These are phyloP conservation scores for Mimosa pudica DNA, from an alignment of 306 rosid genomes.

Conservation along the genomic window DNA sequence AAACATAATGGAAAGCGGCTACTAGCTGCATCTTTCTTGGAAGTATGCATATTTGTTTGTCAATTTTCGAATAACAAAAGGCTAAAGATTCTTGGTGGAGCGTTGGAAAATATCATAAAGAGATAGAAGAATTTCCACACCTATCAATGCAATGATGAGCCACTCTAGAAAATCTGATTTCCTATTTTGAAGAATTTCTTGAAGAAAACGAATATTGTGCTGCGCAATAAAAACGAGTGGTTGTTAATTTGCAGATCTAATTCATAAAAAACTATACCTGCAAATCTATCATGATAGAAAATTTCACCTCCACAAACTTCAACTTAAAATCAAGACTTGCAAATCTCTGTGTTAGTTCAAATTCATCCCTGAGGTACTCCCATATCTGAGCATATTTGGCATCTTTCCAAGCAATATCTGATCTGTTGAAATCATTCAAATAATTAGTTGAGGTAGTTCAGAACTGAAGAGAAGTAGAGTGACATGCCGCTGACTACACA, in stretches of 20 bases:
- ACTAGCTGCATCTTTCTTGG: constrained; percentile 4
- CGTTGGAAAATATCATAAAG: constrained; percentile 82
- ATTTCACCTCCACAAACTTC: constrained; percentile 91
- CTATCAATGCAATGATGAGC: constrained; percentile 92
- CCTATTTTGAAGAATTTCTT: constrained; percentile 95
- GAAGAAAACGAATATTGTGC: constrained; percentile 98
- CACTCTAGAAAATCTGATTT: constrained; percentile 94
- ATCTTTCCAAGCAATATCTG: constrained; percentile 99
- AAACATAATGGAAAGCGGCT: constrained; percentile 1
- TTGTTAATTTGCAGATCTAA: constrained; percentile 1
- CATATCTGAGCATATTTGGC: constrained; percentile 99
- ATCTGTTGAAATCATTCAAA: constrained; percentile 53
- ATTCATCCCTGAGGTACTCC: constrained; percentile 97
- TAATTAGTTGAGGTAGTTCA: neutral
- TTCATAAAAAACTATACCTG: neutral
- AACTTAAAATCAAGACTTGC: constrained; percentile 96
- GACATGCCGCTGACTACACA: neutral
- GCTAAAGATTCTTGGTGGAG: constrained; percentile 63
- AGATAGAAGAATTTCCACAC: constrained; percentile 91
- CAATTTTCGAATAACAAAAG: constrained; percentile 2
- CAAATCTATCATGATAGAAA: constrained; percentile 14
- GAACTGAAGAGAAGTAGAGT: neutral
- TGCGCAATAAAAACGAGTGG: constrained; percentile 35
- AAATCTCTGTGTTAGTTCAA: constrained; percentile 91
- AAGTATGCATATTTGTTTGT: constrained; percentile 13